These are phyloP conservation scores for Diaporthe sp. DNA, from an alignment of 2,329 filamentous ascomycete species.

Conservation along the genomic window DNA sequence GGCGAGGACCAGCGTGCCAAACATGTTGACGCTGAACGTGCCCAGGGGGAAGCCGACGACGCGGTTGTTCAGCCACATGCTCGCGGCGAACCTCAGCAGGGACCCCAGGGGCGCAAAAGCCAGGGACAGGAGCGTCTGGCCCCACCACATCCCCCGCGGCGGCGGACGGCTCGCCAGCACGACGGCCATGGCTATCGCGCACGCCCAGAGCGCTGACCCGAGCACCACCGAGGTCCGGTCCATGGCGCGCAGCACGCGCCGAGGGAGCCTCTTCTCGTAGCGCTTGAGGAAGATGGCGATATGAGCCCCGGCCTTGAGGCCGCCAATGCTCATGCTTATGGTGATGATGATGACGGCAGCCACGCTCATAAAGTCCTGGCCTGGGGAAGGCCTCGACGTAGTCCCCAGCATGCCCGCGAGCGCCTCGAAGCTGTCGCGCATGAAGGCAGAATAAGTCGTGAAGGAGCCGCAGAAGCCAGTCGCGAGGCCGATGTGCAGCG, in stretches of 20 bases:
- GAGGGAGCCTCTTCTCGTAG: conserved; percentile 58
- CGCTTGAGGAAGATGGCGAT: conserved; percentile 65
- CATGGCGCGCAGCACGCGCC: not conserved
- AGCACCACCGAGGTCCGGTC: not conserved
- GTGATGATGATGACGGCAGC: conserved; percentile 71
- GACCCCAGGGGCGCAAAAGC: conserved; percentile 78
- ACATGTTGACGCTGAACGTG: conserved; percentile 71
- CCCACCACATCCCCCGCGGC: conserved; percentile 70
- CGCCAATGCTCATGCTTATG: conserved; percentile 67
- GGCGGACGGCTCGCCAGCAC: conserved; percentile 64
- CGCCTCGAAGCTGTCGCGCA: conserved; percentile 74
- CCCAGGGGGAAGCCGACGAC: conserved; percentile 73
- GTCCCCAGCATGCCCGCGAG: conserved; percentile 71
- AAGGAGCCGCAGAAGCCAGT: conserved; percentile 81
- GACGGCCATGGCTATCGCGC: conserved; percentile 70
- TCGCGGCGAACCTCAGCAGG: conserved; percentile 71
- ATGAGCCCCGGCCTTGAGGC: conserved; percentile 72
- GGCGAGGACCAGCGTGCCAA: conserved; percentile 36
- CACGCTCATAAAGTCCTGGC: conserved; percentile 75
- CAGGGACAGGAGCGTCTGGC: conserved; percentile 73
- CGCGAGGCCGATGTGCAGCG: conserved; percentile 78
- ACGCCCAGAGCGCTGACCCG: conserved; percentile 65
- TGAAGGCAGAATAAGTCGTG: conserved; percentile 79
- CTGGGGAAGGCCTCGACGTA: conserved; percentile 54
- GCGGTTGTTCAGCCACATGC: conserved; percentile 69